Evolutionary conservation across 2,329 filamentous ascomycete genomes (phyloP), one percentile per base, ranked within the genome.

Genomic region (Clonostachys solani): DNA sequence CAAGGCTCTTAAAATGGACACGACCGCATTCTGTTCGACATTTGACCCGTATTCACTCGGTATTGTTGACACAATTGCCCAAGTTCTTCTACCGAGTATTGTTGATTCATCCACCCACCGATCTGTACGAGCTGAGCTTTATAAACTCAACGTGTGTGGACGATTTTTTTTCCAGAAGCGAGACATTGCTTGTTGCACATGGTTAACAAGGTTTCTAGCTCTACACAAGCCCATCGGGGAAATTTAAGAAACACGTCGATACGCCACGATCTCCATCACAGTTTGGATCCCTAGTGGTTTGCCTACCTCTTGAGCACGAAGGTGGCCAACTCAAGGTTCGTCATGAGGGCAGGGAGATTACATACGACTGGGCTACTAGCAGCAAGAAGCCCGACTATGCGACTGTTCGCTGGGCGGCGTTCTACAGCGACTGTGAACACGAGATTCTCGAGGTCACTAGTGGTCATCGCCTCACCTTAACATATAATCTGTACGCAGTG

Each of bases 391-490:
- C 23, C 23, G 23, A 29, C 23, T 29, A 9, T 29, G 35, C 43
- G 0, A 8, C 49, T 2, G 57, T 71, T 13, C 50, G 62, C 35
- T 80, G 75, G 75, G 72, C 73, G 0, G 75, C 77, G 0, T 80
- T 80, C 60, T 76, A 76, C 50, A 63, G 67, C 46, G 73, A 78
- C 54, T 78, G 73, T 52, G 69, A 78, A 49, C 76, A 80, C 46
- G 73, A 80, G 50, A 69, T 80, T 2, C 53, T 71, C 1, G 66
- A 73, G 13, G 70, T 84, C 6, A 74, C 61, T 0, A 52, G 60
- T 2, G 79, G 80, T 0, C 67, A 83, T 48, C 73, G 77, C 0
- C 50, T 84, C 15, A 83, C 77, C 0, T 56, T 85, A 18, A 84
- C 79, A 0, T 84, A 84, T 61, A 83, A 83, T 48, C 62, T 85